Conservation (phyloP, 495 filamentous ascomycete species). For the Penicillium samsonianum region DNA sequence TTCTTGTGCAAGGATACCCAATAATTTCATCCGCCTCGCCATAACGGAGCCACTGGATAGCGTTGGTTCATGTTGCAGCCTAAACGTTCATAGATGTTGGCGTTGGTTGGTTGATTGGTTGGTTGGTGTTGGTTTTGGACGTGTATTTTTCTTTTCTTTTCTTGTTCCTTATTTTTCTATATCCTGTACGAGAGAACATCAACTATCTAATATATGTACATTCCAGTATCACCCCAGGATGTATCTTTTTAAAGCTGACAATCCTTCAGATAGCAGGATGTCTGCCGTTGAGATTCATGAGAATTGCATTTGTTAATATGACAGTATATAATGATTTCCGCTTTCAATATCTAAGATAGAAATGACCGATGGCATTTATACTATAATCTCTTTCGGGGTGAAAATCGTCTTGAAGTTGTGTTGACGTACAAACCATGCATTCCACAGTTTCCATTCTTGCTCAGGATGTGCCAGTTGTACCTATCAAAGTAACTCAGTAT, state of each 20-base stretch:
- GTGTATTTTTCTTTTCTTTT: background rate
- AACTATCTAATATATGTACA: no score
- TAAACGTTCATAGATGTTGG: no score
- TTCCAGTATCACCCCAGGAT: no score
- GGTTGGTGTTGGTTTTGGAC: background rate
- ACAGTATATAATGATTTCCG: background rate
- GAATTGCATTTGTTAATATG: background rate
- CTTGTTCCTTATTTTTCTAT: no score
- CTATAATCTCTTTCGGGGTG: background rate
- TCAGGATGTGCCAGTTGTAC: background rate
- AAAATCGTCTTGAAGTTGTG: conserved; percentile 1
- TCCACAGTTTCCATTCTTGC: conserved; percentile 2
- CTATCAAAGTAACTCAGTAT: background rate
- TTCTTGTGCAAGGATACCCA: background rate
- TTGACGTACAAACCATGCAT: conserved; percentile 4
- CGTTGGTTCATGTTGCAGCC: no score
- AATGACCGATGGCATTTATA: background rate
- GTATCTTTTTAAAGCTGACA: no score
- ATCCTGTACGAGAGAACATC: no score
- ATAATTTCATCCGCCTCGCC: background rate
- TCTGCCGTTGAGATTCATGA: background rate
- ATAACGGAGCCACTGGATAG: no score
- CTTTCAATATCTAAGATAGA: background rate
- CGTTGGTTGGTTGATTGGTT: no score
- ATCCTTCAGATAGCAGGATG: background rate